Evolutionary conservation across 2,329 filamentous ascomycete species (phyloP), one percentile per base, ranked within the genome.

Genomic region (Sporothrix phasma): DNA sequence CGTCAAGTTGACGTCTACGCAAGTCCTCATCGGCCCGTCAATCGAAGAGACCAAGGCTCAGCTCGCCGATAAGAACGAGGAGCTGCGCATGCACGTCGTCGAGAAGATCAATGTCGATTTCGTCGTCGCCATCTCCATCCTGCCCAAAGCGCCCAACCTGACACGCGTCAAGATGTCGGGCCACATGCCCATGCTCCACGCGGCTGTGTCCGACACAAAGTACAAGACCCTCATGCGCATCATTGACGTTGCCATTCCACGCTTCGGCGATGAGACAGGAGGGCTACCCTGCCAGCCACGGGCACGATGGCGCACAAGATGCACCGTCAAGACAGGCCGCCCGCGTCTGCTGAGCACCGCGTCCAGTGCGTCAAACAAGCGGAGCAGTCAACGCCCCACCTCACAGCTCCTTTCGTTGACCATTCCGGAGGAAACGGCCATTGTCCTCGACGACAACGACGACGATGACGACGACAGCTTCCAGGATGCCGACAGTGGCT

Each of bases 21-120:
- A 99, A 74, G 86, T 99, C 19, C 82, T 99, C 51, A 96, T 99
- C 67, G 94, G 94, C 0, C 92, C 92, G 0, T 95, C 93, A 0
- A 90, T 99, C 56, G 88, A 95, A 62, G 89, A 90, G 68, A 94
- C 95, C 0, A 94, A 93, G 72, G 82, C 86, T 4, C 91, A 97
- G 69, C 80, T 99, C 3, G 82, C 83, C 13, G 80, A 85, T 31
- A 83, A 84, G 67, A 84, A 88, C 29, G 84, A 88, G 6, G 80
- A 82, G 1, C 88, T 87, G 64, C 87, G 87, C 67, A 82, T 95
- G 68, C 93, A 97, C 73, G 86, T 99, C 63, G 90, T 99, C 41
- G 93, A 99, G 74, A 87, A 90, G 68, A 99, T 99, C 78, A 99
- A 96, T 69, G 89, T 99, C 70, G 90, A 97, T 73, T 97, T 99